Evolutionary conservation across 2,329 filamentous ascomycete species (phyloP).

Genomic region (Scedosporium aurantiacum): DNA sequence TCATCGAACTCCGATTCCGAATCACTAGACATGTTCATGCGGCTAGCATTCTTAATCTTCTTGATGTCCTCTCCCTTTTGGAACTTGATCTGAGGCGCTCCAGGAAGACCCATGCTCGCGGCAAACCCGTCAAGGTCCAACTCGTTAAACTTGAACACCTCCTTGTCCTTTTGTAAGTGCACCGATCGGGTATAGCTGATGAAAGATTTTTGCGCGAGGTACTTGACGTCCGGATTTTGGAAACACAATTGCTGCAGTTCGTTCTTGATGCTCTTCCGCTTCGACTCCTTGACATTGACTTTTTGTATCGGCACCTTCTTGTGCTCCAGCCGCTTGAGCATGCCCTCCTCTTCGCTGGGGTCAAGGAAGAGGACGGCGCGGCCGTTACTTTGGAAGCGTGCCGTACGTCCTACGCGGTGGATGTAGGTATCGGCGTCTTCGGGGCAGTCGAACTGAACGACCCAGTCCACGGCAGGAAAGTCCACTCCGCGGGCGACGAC

Average conservation of each 20-base stretch:
- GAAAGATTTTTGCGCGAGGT: conserved; percentile 92
- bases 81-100: conserved; percentile 87
- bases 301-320: conserved; percentile 83
- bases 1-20: conserved; percentile 47
- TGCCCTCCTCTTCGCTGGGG: conserved; percentile 84
- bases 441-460: conserved; percentile 95
- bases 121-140: conserved; percentile 81
- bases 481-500: conserved; percentile 90
- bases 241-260: conserved; percentile 93
- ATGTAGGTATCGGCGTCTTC: conserved; percentile 98
- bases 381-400: conserved; percentile 81
- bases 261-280: conserved; percentile 74
- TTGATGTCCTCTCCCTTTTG: conserved; percentile 83
- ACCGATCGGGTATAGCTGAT: conserved; percentile 79
- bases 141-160: conserved; percentile 74
- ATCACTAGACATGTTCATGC: conserved; percentile 53
- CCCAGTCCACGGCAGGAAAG: conserved; percentile 95
- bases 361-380: conserved; percentile 85
- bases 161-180: conserved; percentile 82
- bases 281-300: conserved; percentile 80
- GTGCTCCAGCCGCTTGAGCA: conserved; percentile 71
- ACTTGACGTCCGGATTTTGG: conserved; percentile 86
- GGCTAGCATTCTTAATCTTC: conserved; percentile 73
- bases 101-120: conserved; percentile 74
- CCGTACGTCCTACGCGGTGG: conserved; percentile 86